Conservation (phyloP, 2,329 filamentous ascomycete species). For the Albifimbria verrucaria region DNA sequence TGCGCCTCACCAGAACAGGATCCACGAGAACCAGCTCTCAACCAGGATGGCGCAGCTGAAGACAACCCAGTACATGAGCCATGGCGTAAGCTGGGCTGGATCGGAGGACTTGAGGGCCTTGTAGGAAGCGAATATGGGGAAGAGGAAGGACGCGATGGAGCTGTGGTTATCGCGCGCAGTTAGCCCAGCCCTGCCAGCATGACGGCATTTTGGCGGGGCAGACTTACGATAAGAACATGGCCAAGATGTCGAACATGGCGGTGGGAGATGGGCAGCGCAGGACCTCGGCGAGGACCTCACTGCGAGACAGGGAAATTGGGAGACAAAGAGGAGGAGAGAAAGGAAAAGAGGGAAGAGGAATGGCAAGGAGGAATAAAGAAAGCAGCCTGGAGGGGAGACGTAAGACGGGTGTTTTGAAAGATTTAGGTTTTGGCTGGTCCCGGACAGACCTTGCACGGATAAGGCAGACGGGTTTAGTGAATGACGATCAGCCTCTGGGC, state of each 20-base stretch:
- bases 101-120: slow-evolving; percentile 94
- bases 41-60: slow-evolving; percentile 75
- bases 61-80: slow-evolving; percentile 99
- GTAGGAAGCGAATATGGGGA: slow-evolving; percentile 95
- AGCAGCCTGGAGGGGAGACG: neutral
- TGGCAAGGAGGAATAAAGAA: neutral
- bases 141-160: slow-evolving; percentile 83
- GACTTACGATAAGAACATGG: slow-evolving; percentile 74
- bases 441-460: too few species aligned
- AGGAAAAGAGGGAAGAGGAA: neutral
- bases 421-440: neutral
- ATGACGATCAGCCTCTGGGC: too few species aligned
- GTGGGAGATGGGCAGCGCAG: slow-evolving; percentile 8
- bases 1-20: slow-evolving; percentile 68
- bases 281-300: neutral
- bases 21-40: slow-evolving; percentile 85
- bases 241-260: slow-evolving; percentile 73
- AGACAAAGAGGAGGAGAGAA: neutral
- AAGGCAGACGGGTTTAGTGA: too few species aligned
- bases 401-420: neutral
- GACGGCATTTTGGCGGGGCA: slow-evolving; percentile 17
- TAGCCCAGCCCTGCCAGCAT: too few species aligned
- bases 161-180: too few species aligned
- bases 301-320: too few species aligned
- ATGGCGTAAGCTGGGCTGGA: slow-evolving; percentile 86